Conservation (phyloP, 306 rosid genomes). For the Morella rubra region DNA sequence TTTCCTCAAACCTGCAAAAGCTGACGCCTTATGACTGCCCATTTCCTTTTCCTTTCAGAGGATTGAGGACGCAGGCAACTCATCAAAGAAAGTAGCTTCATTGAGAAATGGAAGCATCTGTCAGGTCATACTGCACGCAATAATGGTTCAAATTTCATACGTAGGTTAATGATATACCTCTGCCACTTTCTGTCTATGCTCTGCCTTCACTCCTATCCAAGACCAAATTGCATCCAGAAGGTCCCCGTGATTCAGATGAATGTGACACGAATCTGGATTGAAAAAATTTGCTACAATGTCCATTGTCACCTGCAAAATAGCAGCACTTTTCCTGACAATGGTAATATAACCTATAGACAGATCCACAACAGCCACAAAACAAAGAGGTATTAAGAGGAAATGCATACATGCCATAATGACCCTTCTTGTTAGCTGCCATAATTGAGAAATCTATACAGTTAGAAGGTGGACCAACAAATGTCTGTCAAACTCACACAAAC, state of each 20-base stretch:
- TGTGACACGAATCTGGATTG: slow-evolving; percentile 64
- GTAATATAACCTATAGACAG: slow-evolving; percentile 6
- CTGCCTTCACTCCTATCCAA: slow-evolving; percentile 86
- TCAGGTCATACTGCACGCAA: slow-evolving; percentile 31
- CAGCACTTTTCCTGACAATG: slow-evolving; percentile 4
- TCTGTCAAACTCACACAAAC: too few relatives aligned
- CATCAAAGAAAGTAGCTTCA: slow-evolving; percentile 91
- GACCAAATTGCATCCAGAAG: slow-evolving; percentile 93
- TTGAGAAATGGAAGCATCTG: slow-evolving; percentile 29
- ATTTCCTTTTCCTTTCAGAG: slow-evolving; percentile 76
- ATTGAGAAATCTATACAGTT: background rate
- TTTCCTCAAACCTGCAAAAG: slow-evolving; percentile 75
- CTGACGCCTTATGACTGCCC: slow-evolving; percentile 91
- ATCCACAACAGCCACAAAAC: slow-evolving; percentile 7
- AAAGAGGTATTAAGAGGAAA: slow-evolving; percentile 1
- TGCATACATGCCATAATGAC: background rate
- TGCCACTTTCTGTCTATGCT: slow-evolving; percentile 82
- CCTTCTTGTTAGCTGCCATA: background rate
- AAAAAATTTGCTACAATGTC: slow-evolving; percentile 66
- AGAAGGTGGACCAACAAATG: background rate
- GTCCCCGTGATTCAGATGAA: slow-evolving; percentile 86
- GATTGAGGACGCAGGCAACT: slow-evolving; percentile 94
- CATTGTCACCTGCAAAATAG: slow-evolving; percentile 66
- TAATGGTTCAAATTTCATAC: slow-evolving; percentile 18
- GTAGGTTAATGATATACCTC: slow-evolving; percentile 66